Evolutionary conservation across 495 filamentous ascomycete genomes (phyloP), one percentile per base, ranked within the genome.

Genomic region (Pseudotulostoma volvatum): DNA sequence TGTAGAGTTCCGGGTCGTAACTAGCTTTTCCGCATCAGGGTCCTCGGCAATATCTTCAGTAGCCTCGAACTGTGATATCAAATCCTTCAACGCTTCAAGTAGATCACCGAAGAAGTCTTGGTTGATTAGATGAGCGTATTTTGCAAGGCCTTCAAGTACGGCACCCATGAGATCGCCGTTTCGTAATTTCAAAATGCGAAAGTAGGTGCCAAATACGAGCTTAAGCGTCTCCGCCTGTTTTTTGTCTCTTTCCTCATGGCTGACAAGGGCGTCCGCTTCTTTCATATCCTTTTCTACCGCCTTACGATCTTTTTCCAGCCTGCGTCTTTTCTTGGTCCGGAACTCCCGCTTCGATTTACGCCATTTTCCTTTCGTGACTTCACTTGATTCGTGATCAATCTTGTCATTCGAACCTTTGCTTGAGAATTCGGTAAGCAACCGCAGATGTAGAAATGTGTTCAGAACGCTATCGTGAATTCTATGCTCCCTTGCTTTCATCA

Each of bases 71-170:
- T 81, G 69, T 7, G 66, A 67, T 45, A 95, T 87, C 9, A 97
- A 68, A 40, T 95, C 92, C 54, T 90, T 90, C 18, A 97, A 64
- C 5, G 84, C 86, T 51, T 95, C 92, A 14, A 97, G 74, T 25
- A 97, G 63, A 55, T 95, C 90, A 15, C 90, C 90, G 54, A 97
- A 97, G 66, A 96, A 94, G 52, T 96, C 79, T 50, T 95, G 81
- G 61, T 97, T 97, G 65, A 97, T 95, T 13, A 97, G 66, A 53
- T 93, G 90, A 13, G 86, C 77, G 56, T 93, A 96, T 54, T 77
- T 78, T 35, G 87, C 87, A 18, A 97, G 64, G 35, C 90, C 90
- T 56, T 97, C 85, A 3, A 90, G 66, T 0, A 94, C 87, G 21
- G 86, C 84, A 4, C 88, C 90, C 84, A 95, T 95, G 8, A 97